phyloP scores from a whole-genome alignment of 305 asterid species.

The Ilex paraguariensis region DNA sequence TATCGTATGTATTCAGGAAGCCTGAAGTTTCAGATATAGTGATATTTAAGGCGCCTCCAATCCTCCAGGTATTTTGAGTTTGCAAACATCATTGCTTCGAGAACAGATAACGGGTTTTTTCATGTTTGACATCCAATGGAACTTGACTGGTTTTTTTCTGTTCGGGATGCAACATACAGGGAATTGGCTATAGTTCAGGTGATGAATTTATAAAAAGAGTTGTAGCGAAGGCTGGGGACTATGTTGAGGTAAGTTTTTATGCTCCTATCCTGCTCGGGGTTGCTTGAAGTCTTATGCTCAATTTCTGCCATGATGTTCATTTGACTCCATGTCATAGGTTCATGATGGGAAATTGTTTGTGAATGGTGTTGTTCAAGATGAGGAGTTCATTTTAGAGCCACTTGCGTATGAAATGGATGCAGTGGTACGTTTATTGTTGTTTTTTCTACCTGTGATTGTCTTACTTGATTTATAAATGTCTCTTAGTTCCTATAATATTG shows the following conservation, averaged over 20 bases:
- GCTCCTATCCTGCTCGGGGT: not conserved
- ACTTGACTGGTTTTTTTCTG: not conserved
- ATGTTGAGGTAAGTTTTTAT: conserved; percentile 54
- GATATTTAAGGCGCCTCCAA: conserved; percentile 74
- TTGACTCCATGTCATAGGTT: conserved; percentile 37
- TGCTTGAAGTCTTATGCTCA: not conserved
- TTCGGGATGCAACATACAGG: conserved; percentile 39
- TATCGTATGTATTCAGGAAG: conserved; percentile 72
- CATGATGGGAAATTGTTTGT: conserved; percentile 67
- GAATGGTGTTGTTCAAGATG: conserved; percentile 72
- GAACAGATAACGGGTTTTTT: not conserved
- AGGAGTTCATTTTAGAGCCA: conserved; percentile 83
- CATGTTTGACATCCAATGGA: not conserved
- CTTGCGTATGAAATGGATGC: conserved; percentile 77
- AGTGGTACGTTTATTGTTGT: conserved; percentile 40
- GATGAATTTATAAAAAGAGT: conserved; percentile 82
- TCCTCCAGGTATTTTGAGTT: conserved; percentile 57
- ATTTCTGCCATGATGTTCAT: conserved; percentile 3
- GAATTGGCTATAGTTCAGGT: conserved; percentile 52
- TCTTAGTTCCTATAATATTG: not conserved
- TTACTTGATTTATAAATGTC: not conserved
- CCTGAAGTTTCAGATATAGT: conserved; percentile 84
- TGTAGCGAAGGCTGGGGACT: conserved; percentile 90
- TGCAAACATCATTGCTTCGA: conserved; percentile 2
- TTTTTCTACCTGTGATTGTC: not conserved